Base-by-base conservation (phyloP, 768 basidiomycete species). In the Phanerochaete sordida region DNA sequence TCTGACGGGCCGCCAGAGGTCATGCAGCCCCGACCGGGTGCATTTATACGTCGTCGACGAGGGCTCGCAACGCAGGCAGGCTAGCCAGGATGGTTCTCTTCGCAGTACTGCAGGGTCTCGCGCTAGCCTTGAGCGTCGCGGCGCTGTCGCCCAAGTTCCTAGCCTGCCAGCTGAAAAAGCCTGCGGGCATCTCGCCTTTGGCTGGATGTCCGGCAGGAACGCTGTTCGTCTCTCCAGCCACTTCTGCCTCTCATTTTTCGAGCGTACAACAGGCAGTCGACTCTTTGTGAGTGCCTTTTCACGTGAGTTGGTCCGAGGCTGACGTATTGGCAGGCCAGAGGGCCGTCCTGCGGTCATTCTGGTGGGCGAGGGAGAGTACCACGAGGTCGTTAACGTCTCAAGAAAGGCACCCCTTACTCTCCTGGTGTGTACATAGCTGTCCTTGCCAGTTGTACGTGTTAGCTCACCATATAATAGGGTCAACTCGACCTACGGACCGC, bases 301-400 rank as follows among this genome's bases (percentile, higher is more conserved):
- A 27, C 48, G 1, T 19, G 19, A 33, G 59, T 30, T 1, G 5
- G 9, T 35, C 9, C 37, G 30, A 45, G 55, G 35, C 43, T 48
- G 26, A 27, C 55, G 9, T 2, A 6, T 16, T 1, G 5, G 23
- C 35, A 88, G 85, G 21, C 76, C 81, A 0, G 65, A 74, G 27
- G 66, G 70, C 8, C 77, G 75, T 3, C 28, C 61, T 3, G 80
- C 76, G 0, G 73, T 73, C 1, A 84, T 88, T 37, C 78, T 88
- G 27, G 75, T 89, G 39, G 86, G 76, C 0, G 72, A 73, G 56
- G 87, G 87, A 7, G 75, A 80, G 51, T 89, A 88, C 61, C 78
- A 80, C 51, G 86, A 87, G 70, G 79, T 76, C 0, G 65, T 88
- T 4, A 86, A 84, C 55, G 73, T 88, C 21, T 81, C 84, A 0